These are phyloP conservation scores for Nymphaea colorata DNA, from an alignment of 164 flowering plant species.

Conservation along the genomic window DNA sequence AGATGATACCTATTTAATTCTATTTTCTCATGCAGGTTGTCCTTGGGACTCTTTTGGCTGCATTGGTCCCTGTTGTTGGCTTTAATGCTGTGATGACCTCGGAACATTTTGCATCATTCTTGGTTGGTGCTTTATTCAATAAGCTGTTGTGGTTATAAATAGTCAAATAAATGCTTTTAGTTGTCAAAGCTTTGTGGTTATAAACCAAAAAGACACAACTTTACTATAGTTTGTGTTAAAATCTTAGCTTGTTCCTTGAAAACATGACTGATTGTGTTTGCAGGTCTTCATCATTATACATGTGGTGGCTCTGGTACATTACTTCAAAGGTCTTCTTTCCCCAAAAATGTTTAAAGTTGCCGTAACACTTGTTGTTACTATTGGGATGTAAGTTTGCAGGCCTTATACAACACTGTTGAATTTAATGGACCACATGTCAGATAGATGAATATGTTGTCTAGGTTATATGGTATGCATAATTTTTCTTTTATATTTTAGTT, in stretches of 20 bases:
- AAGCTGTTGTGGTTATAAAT: no score
- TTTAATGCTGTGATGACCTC: constrained; percentile 99
- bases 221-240: background rate
- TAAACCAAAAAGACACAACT: background rate
- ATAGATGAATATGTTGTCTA: background rate
- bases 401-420: background rate
- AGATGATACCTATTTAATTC: background rate
- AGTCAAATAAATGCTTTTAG: no score
- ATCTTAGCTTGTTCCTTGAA: background rate
- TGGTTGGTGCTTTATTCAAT: constrained; percentile 38
- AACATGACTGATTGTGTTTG: constrained; percentile 6
- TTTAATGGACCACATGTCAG: background rate
- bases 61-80: constrained; percentile 98
- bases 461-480: no score
- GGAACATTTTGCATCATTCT: constrained; percentile 97
- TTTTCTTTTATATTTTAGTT: no score
- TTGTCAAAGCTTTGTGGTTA: background rate
- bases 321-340: constrained; percentile 85
- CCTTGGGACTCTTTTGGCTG: constrained; percentile 78
- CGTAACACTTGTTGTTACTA: constrained; percentile 75
- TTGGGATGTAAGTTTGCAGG: constrained; percentile 66
- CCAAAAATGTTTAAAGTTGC: constrained; percentile 97
- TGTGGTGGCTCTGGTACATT: constrained; percentile 94
- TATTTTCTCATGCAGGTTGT: constrained; percentile 52
- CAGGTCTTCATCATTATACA: constrained; percentile 95